These are phyloP conservation scores for Nadsonia commutata DNA, from an alignment of 1,139 yeast genomes.

Conservation along the genomic window DNA sequence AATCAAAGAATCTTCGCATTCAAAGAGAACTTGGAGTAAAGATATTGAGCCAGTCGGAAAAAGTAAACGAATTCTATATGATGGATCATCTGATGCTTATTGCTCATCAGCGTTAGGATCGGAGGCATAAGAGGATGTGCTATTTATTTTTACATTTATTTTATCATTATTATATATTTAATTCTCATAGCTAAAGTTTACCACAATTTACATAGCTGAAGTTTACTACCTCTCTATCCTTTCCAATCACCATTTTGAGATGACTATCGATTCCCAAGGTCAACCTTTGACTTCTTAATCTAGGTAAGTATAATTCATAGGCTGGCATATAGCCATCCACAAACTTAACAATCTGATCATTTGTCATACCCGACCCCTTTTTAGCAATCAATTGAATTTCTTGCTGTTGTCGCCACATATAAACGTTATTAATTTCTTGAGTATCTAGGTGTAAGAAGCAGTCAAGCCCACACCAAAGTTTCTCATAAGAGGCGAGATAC, in stretches of 20 bases:
- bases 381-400: constrained; percentile 48
- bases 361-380: constrained; percentile 68
- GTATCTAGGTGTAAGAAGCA: constrained; percentile 52
- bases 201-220: neutral
- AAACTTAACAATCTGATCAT: constrained; percentile 47
- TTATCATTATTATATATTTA: neutral
- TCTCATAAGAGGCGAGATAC: constrained; percentile 33
- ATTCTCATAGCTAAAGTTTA: neutral
- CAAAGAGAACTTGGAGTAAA: neutral
- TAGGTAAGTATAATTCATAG: constrained; percentile 42
- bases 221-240: constrained; percentile 1
- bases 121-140: too few relatives aligned
- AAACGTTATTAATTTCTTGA: constrained; percentile 44
- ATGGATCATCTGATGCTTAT: neutral
- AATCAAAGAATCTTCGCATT: neutral
- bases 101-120: neutral
- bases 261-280: constrained; percentile 2
- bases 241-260: constrained; percentile 3
- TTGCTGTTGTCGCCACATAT: constrained; percentile 73
- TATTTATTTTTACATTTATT: neutral
- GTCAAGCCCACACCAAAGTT: constrained; percentile 46
- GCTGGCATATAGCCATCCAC: constrained; percentile 80
- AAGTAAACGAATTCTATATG: neutral
- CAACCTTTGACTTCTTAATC: constrained; percentile 5
- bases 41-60: too few relatives aligned